Base-by-base conservation (phyloP, 2,329 filamentous ascomycete genomes). In the Aspergillus latus region DNA sequence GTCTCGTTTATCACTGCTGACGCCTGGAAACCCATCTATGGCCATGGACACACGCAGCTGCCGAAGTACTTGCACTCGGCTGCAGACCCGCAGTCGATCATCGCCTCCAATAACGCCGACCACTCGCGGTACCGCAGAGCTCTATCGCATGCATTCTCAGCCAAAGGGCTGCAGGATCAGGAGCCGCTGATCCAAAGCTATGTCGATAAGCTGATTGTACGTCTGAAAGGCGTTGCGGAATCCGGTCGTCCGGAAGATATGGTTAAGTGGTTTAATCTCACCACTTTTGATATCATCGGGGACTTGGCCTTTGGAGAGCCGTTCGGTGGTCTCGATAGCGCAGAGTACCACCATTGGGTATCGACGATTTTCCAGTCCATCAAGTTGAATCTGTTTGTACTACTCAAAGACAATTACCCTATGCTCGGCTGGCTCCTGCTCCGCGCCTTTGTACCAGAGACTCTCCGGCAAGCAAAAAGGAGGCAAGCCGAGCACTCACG, bases 61-160 rank as follows among this genome's bases (percentile, higher is more conserved):
- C 1, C n/a, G n/a, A 34, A 51, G n/a, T 15, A 30, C n/a, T 9
- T 10, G 7, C 21, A 13, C n/a, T 30, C 37, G 5, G 16, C 48
- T 2, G 30, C n/a, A 10, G 30, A 28, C 16, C 11, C 34, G 16
- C 7, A 21, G 0, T 7, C 10, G 10, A 43, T 50, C 13, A 11
- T 44, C 9, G 16, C 9, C n/a, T 13, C n/a, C 2, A 59, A 66
- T 28, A 61, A 63, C 5, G 52, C 54, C 2, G 64, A 65, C n/a
- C 72, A 75, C 49, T 49, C 63, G 9, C 64, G 70, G 4, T 68
- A 70, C 49, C 66, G 71, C n/a, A 65, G 65, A 34, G 58, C 72
- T 1, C 56, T 75, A 7, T 61, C 68, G n/a, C 65, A 72, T 45
- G 71, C 70, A 1, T 75, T 75, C 56, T 74, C 72, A 2, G 69